Evolutionary conservation across 345 rosid genomes (phyloP).

Genomic region (Gossypium mustelinum): DNA sequence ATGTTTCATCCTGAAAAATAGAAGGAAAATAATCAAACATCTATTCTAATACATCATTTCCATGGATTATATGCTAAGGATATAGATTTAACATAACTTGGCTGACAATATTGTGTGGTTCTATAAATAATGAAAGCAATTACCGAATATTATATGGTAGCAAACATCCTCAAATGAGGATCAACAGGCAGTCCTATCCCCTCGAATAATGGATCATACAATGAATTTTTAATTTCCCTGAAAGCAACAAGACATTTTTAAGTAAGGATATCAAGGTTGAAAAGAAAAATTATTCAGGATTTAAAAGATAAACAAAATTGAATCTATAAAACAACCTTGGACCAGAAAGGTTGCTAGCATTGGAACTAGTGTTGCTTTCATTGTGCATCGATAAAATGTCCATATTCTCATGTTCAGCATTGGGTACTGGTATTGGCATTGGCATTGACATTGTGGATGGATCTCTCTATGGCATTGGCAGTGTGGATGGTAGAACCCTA

Average conservation of each 20-base stretch:
- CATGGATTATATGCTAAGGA: not conserved
- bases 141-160: not conserved
- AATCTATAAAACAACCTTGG: slow-evolving; percentile 3
- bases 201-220: slow-evolving; percentile 36
- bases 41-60: not conserved
- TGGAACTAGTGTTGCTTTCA: no score
- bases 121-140: not conserved
- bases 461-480: not conserved
- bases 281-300: not conserved
- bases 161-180: slow-evolving; percentile 35
- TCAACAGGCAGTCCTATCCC: slow-evolving; percentile 31
- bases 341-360: no score
- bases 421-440: no score
- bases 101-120: no score
- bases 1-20: not conserved
- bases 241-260: not conserved
- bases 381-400: no score
- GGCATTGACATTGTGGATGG: no score
- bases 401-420: no score
- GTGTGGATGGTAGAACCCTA: no score
- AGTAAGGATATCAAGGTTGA: no score
- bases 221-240: slow-evolving; percentile 10
- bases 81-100: no score
- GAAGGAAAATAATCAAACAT: not conserved
- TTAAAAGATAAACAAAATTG: not conserved